Percentiles rank a stretch among this genome's conserved stretches.
Conservation (phyloP, 768 basidiomycete species). For the Pisolithus microcarpus region DNA sequence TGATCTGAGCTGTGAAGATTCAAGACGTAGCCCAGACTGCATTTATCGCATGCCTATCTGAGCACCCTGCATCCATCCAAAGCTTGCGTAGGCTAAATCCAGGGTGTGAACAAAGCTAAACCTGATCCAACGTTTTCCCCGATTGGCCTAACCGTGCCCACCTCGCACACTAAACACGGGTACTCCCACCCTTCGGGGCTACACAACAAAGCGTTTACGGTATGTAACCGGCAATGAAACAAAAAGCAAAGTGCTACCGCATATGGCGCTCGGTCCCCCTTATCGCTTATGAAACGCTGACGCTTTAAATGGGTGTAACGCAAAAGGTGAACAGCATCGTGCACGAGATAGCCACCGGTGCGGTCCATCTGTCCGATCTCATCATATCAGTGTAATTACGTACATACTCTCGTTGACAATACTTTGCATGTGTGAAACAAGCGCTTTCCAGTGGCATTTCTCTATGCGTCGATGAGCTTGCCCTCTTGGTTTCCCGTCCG, state of each 20-base stretch:
- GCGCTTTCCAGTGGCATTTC: slow-evolving; percentile 8
- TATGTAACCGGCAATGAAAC: not conserved
- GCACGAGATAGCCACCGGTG: not conserved
- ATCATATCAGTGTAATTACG: not conserved
- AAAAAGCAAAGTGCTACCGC: not conserved
- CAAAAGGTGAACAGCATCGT: not conserved
- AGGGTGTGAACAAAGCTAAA: not conserved
- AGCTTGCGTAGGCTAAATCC: not conserved
- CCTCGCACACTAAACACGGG: no score
- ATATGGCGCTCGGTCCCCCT: not conserved
- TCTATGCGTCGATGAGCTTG: slow-evolving; percentile 61
- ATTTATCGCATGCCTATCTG: slow-evolving; percentile 13
- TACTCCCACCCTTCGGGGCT: no score
- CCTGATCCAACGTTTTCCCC: not conserved
- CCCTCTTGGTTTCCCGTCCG: slow-evolving; percentile 29
- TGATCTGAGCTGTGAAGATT: not conserved
- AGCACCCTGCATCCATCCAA: not conserved
- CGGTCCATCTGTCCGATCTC: not conserved
- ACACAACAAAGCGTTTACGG: no score
- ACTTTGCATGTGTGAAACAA: not conserved
- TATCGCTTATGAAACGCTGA: not conserved
- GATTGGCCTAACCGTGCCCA: not conserved
- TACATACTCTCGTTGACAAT: not conserved
- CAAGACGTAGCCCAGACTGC: no score
- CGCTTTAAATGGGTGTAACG: not conserved